Evolutionary conservation across 805 yeast species (phyloP), one percentile per base, ranked within the genome.

Genomic region (Cyberlindnera xylosilytica): DNA sequence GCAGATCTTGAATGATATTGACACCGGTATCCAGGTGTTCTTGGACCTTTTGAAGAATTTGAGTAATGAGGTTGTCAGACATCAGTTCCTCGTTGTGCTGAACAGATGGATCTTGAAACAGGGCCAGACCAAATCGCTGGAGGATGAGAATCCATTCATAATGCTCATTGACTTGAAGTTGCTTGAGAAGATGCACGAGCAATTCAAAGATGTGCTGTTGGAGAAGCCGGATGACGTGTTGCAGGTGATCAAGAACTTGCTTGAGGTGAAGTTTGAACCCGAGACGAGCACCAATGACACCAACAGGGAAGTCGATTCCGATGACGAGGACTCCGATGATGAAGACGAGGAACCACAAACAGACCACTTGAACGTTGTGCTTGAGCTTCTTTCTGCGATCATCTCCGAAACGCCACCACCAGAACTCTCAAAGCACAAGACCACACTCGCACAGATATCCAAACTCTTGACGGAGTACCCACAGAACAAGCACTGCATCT

Each of bases 91-190:
- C 4, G 48, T 46, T 0, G 61, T 81, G 1, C 63, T 91, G 47
- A 71, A 72, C 43, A 66, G 81, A 50, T 87, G 95, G 90, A 68
- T 85, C 18, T 44, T 52, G 22, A 49, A 52, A 11, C 45, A 44
- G 17, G 42, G 6, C 11, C 30, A 2, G 38, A 31, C 2, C 31
- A 28, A 2, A 8, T 13, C 49, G 1, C 46, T 55, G 10, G 53
- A 51, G 9, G 52, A 53, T 1, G 65, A 66, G 5, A 70, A 73
- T 45, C 83, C 87, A n/a, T 72, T 78, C 39, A 51, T 72, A 7
- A 68, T 76, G 41, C 63, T 86, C 28, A 63, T 79, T 6, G 83
- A 84, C 54, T 64, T 87, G 45, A 75, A 82, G 45, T 56, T 87
- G 10, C 61, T 90, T 38, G 93, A 88, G 55, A 61, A 65, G 24